A percentile compares a stretch with the other conserved stretches of the same genome.
Evolutionary conservation across 257 asterid species (phyloP).

Genomic region (Eustoma russellianum): DNA sequence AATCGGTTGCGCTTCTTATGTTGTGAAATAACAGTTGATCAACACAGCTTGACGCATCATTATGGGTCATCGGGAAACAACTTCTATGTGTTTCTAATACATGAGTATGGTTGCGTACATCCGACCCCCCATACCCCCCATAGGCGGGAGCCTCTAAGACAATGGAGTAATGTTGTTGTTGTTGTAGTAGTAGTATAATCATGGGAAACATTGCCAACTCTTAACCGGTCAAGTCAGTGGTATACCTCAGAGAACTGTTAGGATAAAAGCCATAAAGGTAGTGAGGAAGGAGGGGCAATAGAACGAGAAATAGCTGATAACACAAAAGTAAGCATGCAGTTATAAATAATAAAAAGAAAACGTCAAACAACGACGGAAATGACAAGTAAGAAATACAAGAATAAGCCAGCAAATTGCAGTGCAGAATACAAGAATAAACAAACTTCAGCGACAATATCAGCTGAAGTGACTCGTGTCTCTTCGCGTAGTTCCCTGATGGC

Average conservation of each 20-base stretch:
- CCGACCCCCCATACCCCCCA: no score
- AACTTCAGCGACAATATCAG: constrained; percentile 80
- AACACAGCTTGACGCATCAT: no score
- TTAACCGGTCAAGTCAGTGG: not conserved
- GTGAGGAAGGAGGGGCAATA: not conserved
- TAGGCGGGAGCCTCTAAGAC: no score
- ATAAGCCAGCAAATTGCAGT: constrained; percentile 7
- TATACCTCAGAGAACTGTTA: not conserved
- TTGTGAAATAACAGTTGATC: no score
- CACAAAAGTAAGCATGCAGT: not conserved
- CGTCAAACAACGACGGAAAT: no score
- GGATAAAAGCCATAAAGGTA: not conserved
- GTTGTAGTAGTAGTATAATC: no score
- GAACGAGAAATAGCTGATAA: not conserved
- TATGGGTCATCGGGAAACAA: no score
- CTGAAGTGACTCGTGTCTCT: constrained; percentile 92
- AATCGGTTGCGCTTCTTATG: no score
- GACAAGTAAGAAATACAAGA: not conserved
- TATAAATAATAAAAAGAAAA: not conserved
- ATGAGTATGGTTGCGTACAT: no score
- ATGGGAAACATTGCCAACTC: not conserved
- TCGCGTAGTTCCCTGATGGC: constrained; percentile 83
- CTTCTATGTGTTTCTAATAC: no score
- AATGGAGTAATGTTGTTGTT: no score
- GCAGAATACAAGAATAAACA: not conserved